A percentile compares a stretch with the other conserved stretches of the same genome.
Evolutionary conservation across 345 rosid species (phyloP).

Genomic region (Carallia brachiata): DNA sequence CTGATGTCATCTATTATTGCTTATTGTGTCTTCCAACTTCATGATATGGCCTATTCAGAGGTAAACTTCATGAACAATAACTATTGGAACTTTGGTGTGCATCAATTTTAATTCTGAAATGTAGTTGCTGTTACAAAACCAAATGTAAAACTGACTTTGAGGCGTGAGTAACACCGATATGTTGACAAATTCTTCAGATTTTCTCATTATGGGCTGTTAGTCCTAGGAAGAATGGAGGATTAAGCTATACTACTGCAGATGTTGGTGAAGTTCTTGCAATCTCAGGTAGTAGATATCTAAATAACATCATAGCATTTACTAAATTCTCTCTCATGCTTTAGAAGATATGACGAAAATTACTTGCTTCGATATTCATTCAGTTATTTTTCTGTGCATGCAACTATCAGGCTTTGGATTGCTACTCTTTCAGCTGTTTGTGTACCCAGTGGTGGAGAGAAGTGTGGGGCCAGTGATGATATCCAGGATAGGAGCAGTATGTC

Average conservation of each 20-base stretch:
- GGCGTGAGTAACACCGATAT: no score
- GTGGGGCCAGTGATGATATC: conserved; percentile 45
- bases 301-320: background rate
- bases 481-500: conserved; percentile 44
- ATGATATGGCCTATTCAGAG: conserved; percentile 57
- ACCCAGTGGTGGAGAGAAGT: conserved; percentile 41
- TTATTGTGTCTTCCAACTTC: conserved; percentile 51
- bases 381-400: background rate
- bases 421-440: conserved; percentile 46
- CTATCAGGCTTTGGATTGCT: conserved; percentile 44
- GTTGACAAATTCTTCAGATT: conserved; percentile 26
- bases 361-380: background rate
- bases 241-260: conserved; percentile 42
- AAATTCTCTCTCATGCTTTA: background rate
- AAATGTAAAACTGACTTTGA: no score
- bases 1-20: conserved; percentile 42
- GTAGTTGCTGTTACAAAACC: no score
- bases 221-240: conserved; percentile 44
- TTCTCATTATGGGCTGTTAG: conserved; percentile 59
- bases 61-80: conserved; percentile 8
- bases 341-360: no score
- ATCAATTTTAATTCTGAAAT: no score
- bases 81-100: no score
- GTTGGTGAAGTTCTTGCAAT: conserved; percentile 58
- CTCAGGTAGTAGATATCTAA: conserved; percentile 34